Percentiles rank a stretch among this genome's conserved stretches.
Conservation (phyloP, 768 basidiomycete species). For the Pleurotus tuoliensis region DNA sequence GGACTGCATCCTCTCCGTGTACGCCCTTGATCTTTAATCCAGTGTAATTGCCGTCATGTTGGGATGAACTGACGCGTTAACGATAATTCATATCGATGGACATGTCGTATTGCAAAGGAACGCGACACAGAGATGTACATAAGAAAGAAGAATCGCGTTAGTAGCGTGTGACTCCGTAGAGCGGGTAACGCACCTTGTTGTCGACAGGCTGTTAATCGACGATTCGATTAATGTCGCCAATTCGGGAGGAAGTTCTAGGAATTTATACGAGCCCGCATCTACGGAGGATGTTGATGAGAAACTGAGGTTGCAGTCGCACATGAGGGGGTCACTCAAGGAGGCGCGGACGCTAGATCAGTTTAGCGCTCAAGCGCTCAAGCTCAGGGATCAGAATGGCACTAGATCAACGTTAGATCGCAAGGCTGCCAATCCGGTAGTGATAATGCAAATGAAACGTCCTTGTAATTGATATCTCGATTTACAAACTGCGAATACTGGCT, state of each 20-base stretch:
- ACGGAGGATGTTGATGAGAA: conserved; percentile 47
- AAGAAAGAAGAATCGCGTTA: too few relatives aligned
- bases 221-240: conserved; percentile 59
- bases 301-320: conserved; percentile 45
- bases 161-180: too few relatives aligned
- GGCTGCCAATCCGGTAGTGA: background rate
- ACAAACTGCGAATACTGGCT: conserved; percentile 7
- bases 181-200: conserved; percentile 21
- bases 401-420: too few relatives aligned
- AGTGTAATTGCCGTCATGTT: conserved; percentile 23
- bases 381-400: too few relatives aligned
- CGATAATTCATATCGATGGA: background rate
- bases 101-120: too few relatives aligned
- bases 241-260: conserved; percentile 73
- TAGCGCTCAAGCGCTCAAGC: too few relatives aligned
- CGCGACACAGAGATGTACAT: too few relatives aligned
- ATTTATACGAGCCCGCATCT: conserved; percentile 56
- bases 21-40: conserved; percentile 78
- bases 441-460: conserved; percentile 8
- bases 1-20: conserved; percentile 79
- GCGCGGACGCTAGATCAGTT: too few relatives aligned
- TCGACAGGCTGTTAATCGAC: conserved; percentile 30
- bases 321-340: conserved; percentile 12
- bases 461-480: background rate
- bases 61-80: background rate